These are phyloP conservation scores for Blepharisma stoltei DNA, from an alignment of 73 alveolate species.

Conservation along the genomic window DNA sequence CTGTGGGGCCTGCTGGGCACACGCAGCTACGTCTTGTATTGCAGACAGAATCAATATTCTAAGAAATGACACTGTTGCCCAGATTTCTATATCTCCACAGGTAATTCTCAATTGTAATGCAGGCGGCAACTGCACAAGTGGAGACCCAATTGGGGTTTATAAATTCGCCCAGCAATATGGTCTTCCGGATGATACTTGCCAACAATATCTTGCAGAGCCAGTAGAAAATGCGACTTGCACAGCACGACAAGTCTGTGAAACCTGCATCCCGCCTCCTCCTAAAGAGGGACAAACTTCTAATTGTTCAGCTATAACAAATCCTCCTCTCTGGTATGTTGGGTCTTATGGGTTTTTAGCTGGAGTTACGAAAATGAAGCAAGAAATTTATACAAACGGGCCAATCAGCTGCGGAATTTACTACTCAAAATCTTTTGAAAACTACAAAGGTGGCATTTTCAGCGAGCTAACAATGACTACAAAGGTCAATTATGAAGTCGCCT, in stretches of 20 bases:
- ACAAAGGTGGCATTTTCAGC: slow-evolving; percentile 80
- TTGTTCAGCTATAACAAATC: slow-evolving; percentile 64
- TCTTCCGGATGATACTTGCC: slow-evolving; percentile 69
- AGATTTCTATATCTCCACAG: slow-evolving; percentile 63
- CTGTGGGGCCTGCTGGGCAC: slow-evolving; percentile 92
- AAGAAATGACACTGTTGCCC: slow-evolving; percentile 56
- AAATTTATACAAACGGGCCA: slow-evolving; percentile 76
- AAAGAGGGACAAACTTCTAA: slow-evolving; percentile 30
- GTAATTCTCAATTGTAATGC: slow-evolving; percentile 71
- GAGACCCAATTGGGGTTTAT: slow-evolving; percentile 68
- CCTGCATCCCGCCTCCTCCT: slow-evolving; percentile 27
- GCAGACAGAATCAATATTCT: slow-evolving; percentile 86
- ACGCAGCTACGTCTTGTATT: slow-evolving; percentile 75
- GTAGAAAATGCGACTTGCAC: slow-evolving; percentile 53
- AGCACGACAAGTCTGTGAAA: slow-evolving; percentile 43
- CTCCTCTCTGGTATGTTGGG: slow-evolving; percentile 43
- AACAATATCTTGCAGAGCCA: slow-evolving; percentile 58
- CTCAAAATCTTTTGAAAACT: slow-evolving; percentile 52
- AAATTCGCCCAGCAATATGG: slow-evolving; percentile 58
- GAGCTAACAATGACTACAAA: slow-evolving; percentile 39
- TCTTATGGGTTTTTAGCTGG: slow-evolving; percentile 58
- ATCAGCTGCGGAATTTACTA: slow-evolving; percentile 66
- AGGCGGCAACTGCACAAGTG: slow-evolving; percentile 85
- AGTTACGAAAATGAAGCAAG: slow-evolving; percentile 71
- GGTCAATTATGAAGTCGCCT: slow-evolving; percentile 64